Evolutionary conservation across 495 filamentous ascomycete species (phyloP).

Genomic region (Echria macrotheca): DNA sequence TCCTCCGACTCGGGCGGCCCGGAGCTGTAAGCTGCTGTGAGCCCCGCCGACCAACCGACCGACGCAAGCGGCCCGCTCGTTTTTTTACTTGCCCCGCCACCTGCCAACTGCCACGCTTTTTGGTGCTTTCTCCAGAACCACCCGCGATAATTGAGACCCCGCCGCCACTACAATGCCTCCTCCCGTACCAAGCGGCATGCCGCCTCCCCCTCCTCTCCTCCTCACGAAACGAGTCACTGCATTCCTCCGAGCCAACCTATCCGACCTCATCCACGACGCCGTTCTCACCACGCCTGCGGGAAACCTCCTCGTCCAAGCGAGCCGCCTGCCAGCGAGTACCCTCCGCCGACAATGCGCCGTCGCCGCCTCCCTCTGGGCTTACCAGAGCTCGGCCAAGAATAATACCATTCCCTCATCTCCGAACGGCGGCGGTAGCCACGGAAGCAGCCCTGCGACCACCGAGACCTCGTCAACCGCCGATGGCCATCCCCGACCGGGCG

Average conservation of each 20-base stretch:
- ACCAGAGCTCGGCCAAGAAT: slow-evolving; percentile 23
- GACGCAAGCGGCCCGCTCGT: no score
- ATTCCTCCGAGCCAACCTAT: slow-evolving; percentile 45
- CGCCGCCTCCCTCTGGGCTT: slow-evolving; percentile 42
- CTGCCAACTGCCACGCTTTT: background rate
- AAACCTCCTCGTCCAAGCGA: slow-evolving; percentile 45
- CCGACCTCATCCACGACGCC: slow-evolving; percentile 34
- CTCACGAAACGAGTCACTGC: slow-evolving; percentile 43
- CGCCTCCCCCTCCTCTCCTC: slow-evolving; percentile 39
- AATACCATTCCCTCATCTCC: slow-evolving; percentile 9
- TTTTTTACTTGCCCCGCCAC: no score
- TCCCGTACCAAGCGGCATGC: background rate
- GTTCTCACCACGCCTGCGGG: slow-evolving; percentile 43
- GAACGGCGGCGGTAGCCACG: slow-evolving; percentile 1
- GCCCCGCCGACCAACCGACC: no score
- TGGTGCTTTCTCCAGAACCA: background rate
- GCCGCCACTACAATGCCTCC: slow-evolving; percentile 2
- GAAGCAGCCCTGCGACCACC: slow-evolving; percentile 1
- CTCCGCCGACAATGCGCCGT: slow-evolving; percentile 45
- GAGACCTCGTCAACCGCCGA: no score
- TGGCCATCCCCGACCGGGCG: slow-evolving; percentile 1
- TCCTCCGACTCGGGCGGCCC: no score
- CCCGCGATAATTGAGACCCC: background rate
- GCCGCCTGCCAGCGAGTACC: slow-evolving; percentile 32
- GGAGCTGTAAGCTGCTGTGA: no score